Evolutionary conservation across 225 moss, liverwort and hornwort species (phyloP).

Genomic region (Sphagnum contortum): DNA sequence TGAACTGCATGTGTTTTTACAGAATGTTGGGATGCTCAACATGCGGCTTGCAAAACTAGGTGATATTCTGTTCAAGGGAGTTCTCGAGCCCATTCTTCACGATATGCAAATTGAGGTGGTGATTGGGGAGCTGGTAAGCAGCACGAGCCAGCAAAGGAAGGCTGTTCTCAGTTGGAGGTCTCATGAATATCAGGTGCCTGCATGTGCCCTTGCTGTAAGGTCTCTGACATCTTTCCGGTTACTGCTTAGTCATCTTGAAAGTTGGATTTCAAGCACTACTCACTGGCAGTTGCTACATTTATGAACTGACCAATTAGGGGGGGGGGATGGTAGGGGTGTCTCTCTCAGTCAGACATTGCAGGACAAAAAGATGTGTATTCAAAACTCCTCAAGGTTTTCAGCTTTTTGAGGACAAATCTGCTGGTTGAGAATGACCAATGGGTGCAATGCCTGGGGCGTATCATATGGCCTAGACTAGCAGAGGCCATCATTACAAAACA

Average conservation of each 20-base stretch:
- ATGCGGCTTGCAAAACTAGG: constrained; percentile 64
- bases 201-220: too few relatives aligned
- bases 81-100: constrained; percentile 57
- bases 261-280: too few relatives aligned
- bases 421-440: constrained; percentile 48
- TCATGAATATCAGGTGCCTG: constrained; percentile 35
- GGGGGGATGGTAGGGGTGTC: background rate
- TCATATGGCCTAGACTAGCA: constrained; percentile 79
- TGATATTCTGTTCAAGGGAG: constrained; percentile 58
- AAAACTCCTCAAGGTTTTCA: constrained; percentile 56
- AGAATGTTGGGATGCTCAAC: constrained; percentile 64
- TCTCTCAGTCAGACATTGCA: constrained; percentile 29
- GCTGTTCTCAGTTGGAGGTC: constrained; percentile 46
- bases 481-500: constrained; percentile 59
- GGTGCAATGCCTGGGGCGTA: constrained; percentile 73
- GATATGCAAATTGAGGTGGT: constrained; percentile 35
- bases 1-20: constrained; percentile 3
- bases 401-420: constrained; percentile 57
- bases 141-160: constrained; percentile 17
- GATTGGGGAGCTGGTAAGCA: constrained; percentile 10
- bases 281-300: too few relatives aligned
- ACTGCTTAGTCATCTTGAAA: too few relatives aligned
- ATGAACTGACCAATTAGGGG: too few relatives aligned
- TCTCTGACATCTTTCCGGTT: too few relatives aligned
- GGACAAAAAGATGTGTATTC: constrained; percentile 48